A percentile compares a stretch with the other conserved stretches of the same genome.
phyloP scores from a whole-genome alignment of 306 rosid species.

The Cicer chorassanicum region DNA sequence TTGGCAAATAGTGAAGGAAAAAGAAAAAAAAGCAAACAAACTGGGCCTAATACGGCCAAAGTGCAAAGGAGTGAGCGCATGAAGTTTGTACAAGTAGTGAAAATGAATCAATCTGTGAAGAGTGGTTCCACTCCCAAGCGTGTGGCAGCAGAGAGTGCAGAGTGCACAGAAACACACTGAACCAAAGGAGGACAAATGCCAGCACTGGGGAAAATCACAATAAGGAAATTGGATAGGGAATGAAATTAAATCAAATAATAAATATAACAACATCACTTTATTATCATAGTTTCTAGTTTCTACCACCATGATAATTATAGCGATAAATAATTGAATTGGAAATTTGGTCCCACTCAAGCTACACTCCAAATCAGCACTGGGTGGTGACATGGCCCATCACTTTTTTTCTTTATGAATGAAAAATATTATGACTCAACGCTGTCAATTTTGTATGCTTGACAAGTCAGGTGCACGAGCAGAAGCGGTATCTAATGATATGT shows the following conservation, averaged over 20 bases:
- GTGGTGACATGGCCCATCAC: conserved; percentile 3
- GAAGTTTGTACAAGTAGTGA: conserved; percentile 28
- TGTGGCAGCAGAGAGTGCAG: conserved; percentile 54
- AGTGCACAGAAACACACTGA: conserved; percentile 40
- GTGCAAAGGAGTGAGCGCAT: conserved; percentile 33
- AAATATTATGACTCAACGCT: conserved; percentile 17
- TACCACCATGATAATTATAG: too few relatives aligned
- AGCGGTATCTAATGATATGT: conserved; percentile 46
- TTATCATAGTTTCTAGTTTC: background rate
- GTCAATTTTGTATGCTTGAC: conserved; percentile 47
- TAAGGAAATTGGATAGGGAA: background rate
- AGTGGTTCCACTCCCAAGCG: conserved; percentile 60
- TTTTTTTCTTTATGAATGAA: background rate
- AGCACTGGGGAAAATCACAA: conserved; percentile 35
- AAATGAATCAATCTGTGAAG: conserved; percentile 29
- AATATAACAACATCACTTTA: background rate
- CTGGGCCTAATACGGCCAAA: conserved; percentile 41
- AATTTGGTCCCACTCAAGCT: conserved; percentile 24
- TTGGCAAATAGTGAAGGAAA: background rate
- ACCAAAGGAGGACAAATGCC: conserved; percentile 44
- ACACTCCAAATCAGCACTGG: conserved; percentile 28
- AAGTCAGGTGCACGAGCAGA: conserved; percentile 56
- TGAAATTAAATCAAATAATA: background rate
- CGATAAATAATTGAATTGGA: background rate
- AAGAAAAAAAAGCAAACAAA: too few relatives aligned